Base-by-base conservation (phyloP, 148 eudicot genomes). In the Silene uniflora region DNA sequence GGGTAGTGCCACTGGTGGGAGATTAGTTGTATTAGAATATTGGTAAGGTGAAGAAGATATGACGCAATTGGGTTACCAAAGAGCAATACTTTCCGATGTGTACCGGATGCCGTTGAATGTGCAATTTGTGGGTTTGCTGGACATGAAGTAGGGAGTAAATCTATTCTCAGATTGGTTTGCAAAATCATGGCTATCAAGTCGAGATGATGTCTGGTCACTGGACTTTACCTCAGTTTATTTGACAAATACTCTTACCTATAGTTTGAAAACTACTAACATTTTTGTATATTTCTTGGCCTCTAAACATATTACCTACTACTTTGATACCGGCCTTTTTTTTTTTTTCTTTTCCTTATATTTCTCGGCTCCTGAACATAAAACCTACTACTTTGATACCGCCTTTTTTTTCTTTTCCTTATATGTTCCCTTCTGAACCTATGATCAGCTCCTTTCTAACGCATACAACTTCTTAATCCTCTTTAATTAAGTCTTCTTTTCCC, bases 221-320 rank as follows among this genome's bases (percentile, higher is more conserved):
- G 77, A 74, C 67, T 42, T 62, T 56, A 63, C 56, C 74, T 69
- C 68, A 75, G 75, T 81, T 88, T 85, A 58, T 60, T 73, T 77
- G 74, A 60, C 75, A 80, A 66, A 73, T 54, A 66, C 77, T 77
- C 77, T 66, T 82, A 71, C 77, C 71, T 61, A 47, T 69, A 78
- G 84, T 75, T 35, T 62, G 44, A 77, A 78, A 62, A 59, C 27
- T 76, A 59, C 27, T 76, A 79, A 54, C 82, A 76, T 83, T 80
- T 72, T 56, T 85, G 87, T 83, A 78, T 73, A 83, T 84, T 69
- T 55, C 77, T 86, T 84, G 85, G 79, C 69, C 82, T 76, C 84
- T 84, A 72, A 83, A 75, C 78, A 73, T 80, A 64, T 71, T 80
- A 64, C 71, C 67, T 52, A 69, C 64, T 47, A 65, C 60, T 59